Percentiles rank a stretch among this genome's conserved stretches.
Evolutionary conservation across 805 yeast species (phyloP).

Genomic region (Schwanniomyces pseudopolymorphus): DNA sequence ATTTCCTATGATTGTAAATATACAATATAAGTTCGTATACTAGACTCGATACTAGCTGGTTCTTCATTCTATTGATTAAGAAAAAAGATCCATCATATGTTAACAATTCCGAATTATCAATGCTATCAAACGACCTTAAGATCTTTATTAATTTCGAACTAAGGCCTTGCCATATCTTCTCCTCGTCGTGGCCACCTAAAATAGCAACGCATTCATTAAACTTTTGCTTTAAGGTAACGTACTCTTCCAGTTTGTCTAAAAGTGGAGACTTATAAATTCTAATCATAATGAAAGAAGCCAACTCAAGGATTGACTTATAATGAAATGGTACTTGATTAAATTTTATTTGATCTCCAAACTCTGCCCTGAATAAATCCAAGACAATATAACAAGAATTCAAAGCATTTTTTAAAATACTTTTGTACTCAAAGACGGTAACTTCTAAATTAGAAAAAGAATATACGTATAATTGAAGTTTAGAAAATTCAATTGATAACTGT

Average conservation of each 20-base stretch:
- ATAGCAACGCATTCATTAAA: slow-evolving; percentile 22
- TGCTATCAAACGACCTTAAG: slow-evolving; percentile 21
- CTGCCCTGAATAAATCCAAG: slow-evolving; percentile 19
- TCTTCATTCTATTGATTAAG: slow-evolving; percentile 33
- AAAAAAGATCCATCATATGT: slow-evolving; percentile 19
- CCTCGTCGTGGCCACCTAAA: slow-evolving; percentile 10
- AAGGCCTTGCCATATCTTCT: slow-evolving; percentile 20
- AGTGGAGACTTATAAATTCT: slow-evolving; percentile 33
- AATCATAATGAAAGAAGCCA: slow-evolving; percentile 28
- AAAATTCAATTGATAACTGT: slow-evolving; percentile 32
- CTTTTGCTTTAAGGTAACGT: slow-evolving; percentile 19
- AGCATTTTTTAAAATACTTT: slow-evolving; percentile 24
- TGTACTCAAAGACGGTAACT: slow-evolving; percentile 27
- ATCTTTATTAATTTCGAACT: slow-evolving; percentile 22
- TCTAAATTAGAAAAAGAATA: slow-evolving; percentile 31
- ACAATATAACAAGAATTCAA: slow-evolving; percentile 27
- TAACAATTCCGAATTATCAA: slow-evolving; percentile 3
- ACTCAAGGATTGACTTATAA: slow-evolving; percentile 37
- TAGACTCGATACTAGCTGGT: slow-evolving; percentile 34
- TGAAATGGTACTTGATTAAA: slow-evolving; percentile 39
- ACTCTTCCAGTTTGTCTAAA: slow-evolving; percentile 22
- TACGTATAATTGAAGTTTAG: slow-evolving; percentile 37
- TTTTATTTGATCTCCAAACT: slow-evolving; percentile 18
- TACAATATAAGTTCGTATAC: slow-evolving; percentile 41
- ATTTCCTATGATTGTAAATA: slow-evolving; percentile 30